Conservation (phyloP, 352 stramenopile genomes). For the Pythium phragmiticola region DNA sequence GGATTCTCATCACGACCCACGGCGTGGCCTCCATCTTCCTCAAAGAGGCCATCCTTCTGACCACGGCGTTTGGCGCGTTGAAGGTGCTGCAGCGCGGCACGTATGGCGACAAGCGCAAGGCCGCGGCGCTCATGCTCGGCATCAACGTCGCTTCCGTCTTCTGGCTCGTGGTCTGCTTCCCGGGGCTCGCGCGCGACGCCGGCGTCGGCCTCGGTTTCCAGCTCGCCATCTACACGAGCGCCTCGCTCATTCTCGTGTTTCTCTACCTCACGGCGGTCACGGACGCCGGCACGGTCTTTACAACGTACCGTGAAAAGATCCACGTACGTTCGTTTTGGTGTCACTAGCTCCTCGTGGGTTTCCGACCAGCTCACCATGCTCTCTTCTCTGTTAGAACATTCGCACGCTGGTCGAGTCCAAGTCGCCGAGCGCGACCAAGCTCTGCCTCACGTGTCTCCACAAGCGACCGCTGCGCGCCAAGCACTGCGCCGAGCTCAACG, state of each 20-base stretch:
- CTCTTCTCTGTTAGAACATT: constrained; percentile 46
- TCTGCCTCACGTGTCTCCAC: constrained; percentile 80
- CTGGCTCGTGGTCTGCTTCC: constrained; percentile 55
- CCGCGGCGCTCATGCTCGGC: constrained; percentile 66
- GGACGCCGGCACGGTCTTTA: constrained; percentile 64
- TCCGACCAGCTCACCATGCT: neutral
- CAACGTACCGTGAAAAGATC: constrained; percentile 66
- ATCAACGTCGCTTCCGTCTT: constrained; percentile 72
- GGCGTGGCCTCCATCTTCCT: constrained; percentile 40
- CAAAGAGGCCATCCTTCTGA: constrained; percentile 35
- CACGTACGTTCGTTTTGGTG: constrained; percentile 31
- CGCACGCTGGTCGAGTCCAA: constrained; percentile 70
- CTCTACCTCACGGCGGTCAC: constrained; percentile 56
- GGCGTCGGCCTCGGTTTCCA: constrained; percentile 35
- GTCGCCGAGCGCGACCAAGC: constrained; percentile 63
- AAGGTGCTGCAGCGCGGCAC: constrained; percentile 59
- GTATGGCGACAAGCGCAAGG: constrained; percentile 77
- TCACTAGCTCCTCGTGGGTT: neutral
- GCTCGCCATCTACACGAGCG: constrained; percentile 22
- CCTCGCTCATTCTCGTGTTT: constrained; percentile 37
- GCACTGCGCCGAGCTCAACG: constrained; percentile 74
- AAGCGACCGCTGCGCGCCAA: constrained; percentile 73
- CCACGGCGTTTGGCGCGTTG: constrained; percentile 35
- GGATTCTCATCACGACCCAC: constrained; percentile 37
- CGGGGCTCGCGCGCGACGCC: constrained; percentile 25